Base-by-base conservation (phyloP, 148 eudicot genomes). In the Drosera capensis region DNA sequence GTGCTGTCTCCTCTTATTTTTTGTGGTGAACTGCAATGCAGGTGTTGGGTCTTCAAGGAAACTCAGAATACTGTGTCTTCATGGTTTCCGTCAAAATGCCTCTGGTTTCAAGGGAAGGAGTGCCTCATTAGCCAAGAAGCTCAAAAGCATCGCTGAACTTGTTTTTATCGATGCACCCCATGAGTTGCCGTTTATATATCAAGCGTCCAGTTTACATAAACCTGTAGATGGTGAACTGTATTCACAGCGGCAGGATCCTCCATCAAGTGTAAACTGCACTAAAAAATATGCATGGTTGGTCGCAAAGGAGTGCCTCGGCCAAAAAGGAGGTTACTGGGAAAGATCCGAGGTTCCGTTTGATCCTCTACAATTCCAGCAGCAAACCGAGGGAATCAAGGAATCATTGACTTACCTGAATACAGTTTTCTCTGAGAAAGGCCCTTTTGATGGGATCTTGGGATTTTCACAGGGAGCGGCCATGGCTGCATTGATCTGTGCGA, bases 391-490 rank as follows among this genome's bases (percentile, higher is more conserved):
- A 14, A 75, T 80, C 49, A 70, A 73, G 16, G 51, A 60, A 44
- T 84, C 97, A 29, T 44, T 84, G 19, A 65, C 70, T 14, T 74
- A 75, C 58, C 28, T 90, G 44, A 73, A 71, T 31, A 57, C 60
- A 2, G 45, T 80, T 14, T 63, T 68, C 41, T 63, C 73, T 15
- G 45, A 63, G 55, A 36, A 47, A 9, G 97, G 97, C 35, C 97
- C 95, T 0, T 80, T 90, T 55, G 93, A 90, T 51, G 97, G 97
- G 46, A 67, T 90, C n/a, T 63, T 90, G 60, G 97, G 97, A 57
- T 90, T 90, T 68, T 90, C 97, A 31, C 97, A 90, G 68, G 97
- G 97, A 40, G 95, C 97, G 30, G 95, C 95, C 17, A 78, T 90
- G 93, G 67, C 75, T 17, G 87, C 97, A 40, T 66, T 67, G 41